Evolutionary conservation across 306 rosid species (phyloP), one percentile per base, ranked within the genome.

Genomic region (Alnus glutinosa): DNA sequence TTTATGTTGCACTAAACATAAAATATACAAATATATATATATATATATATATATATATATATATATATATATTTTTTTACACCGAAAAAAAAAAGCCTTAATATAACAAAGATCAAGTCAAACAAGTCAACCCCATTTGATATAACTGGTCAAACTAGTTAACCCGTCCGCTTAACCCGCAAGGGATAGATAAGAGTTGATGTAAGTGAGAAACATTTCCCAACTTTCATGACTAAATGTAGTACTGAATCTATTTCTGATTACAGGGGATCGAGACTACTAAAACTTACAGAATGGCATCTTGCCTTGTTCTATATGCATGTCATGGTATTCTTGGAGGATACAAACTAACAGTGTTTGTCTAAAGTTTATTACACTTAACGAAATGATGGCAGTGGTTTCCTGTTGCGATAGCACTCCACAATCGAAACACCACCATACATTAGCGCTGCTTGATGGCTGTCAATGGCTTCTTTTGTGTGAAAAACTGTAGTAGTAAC

Each of bases 381-480:
- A 64, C 55, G 54, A 5, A 9, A 23, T 3, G 16, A 34, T 23
- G 48, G 36, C 8, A 8, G 34, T 46, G 77, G n/a, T 46, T 49
- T 55, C 47, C 47, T 79, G 71, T 55, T 32, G 42, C 72, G 34
- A 51, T 49, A 79, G 1, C 28, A 23, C 28, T 73, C 73, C 18
- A 73, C 55, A 44, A 79, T 13, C 64, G 37, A 2, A 62, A 79
- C 47, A 13, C 55, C 78, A 13, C 55, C 66, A 34, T 62, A 62
- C 66, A 13, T 79, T 23, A 48, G 46, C 1, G 48, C 66, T 11
- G 66, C 74, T 7, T 79, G 13, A 23, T 79, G 5, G 82, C 82
- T 59, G 42, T 72, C 47, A 59, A 79, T 72, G 37, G 55, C 67
- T 4, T 5, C 70, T 30, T 32, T 49, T 46, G n/a, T 8, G 15